phyloP scores from a whole-genome alignment of 352 stramenopile genomes.

The Pythium aphanidermatum region DNA sequence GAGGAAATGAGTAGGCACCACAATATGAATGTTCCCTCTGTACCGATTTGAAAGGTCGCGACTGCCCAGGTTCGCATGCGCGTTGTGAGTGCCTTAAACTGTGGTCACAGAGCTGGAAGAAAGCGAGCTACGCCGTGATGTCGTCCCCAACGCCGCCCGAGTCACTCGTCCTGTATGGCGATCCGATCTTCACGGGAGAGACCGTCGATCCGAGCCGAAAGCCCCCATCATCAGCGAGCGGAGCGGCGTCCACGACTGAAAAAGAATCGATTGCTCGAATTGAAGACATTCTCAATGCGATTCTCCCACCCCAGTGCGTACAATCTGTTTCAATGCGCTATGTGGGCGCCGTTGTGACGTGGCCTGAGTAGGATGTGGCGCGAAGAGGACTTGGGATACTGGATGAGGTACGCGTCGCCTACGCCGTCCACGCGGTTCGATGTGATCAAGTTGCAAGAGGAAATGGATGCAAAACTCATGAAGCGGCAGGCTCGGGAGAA shows the following conservation, averaged over 20 bases:
- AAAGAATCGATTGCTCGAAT: slow-evolving; percentile 52
- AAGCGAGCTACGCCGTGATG: too few species aligned
- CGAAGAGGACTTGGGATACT: slow-evolving; percentile 76
- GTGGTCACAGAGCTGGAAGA: too few species aligned
- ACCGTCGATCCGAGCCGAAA: slow-evolving; percentile 55
- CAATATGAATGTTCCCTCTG: too few species aligned
- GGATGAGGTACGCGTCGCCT: slow-evolving; percentile 89
- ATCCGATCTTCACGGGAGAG: slow-evolving; percentile 89
- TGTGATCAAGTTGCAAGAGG: slow-evolving; percentile 89
- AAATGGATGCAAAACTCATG: slow-evolving; percentile 86
- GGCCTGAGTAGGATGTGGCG: slow-evolving; percentile 68
- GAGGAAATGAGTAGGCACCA: slow-evolving; percentile 4
- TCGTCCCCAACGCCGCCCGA: slow-evolving; percentile 64
- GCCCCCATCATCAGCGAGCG: slow-evolving; percentile 15
- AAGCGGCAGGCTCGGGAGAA: slow-evolving; percentile 89
- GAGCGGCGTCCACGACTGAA: slow-evolving; percentile 18
- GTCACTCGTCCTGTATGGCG: slow-evolving; percentile 85
- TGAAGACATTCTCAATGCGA: slow-evolving; percentile 72
- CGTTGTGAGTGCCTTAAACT: too few species aligned
- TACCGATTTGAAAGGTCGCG: slow-evolving; percentile 29
- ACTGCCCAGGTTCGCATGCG: too few species aligned
- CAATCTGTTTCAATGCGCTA: too few species aligned
- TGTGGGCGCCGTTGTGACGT: too few species aligned
- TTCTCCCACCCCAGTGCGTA: slow-evolving; percentile 66
- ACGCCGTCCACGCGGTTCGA: slow-evolving; percentile 89